phyloP scores from a whole-genome alignment of 495 filamentous ascomycete species.

The Pyrenula massariospora region DNA sequence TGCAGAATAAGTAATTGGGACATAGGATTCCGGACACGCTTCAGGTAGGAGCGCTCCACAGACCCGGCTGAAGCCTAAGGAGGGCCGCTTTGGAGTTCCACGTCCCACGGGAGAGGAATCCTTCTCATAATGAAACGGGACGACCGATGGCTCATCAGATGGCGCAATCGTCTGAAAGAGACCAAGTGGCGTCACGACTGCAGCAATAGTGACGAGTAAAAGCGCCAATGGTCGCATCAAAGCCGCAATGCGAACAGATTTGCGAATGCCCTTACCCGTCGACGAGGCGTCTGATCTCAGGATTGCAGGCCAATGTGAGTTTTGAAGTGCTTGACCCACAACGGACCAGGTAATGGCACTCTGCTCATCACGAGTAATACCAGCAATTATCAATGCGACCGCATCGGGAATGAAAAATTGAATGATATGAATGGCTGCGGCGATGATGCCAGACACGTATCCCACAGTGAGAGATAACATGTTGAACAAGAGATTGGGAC shows the following conservation, averaged over 20 bases:
- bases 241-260: slow-evolving; percentile 2
- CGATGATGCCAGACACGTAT: slow-evolving; percentile 9
- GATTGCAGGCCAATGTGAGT: slow-evolving; percentile 15
- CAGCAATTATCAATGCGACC: slow-evolving; percentile 1
- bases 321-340: slow-evolving; percentile 12
- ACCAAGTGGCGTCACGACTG: slow-evolving; percentile 20
- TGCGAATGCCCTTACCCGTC: slow-evolving; percentile 2
- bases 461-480: slow-evolving; percentile 3
- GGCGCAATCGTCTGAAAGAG: slow-evolving; percentile 13
- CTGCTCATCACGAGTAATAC: not conserved
- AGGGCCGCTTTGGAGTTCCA: slow-evolving; percentile 4
- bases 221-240: slow-evolving; percentile 4
- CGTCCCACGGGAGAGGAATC: slow-evolving; percentile 9
- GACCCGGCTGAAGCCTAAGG: slow-evolving; percentile 1
- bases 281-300: slow-evolving; percentile 11
- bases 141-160: not conserved
- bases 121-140: slow-evolving; percentile 11
- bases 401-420: slow-evolving; percentile 4
- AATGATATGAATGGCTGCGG: slow-evolving; percentile 4
- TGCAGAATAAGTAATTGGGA: not conserved
- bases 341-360: slow-evolving; percentile 5
- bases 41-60: slow-evolving; percentile 3
- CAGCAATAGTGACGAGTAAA: slow-evolving; percentile 8
- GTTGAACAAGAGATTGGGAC: not conserved
- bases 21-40: not conserved